phyloP scores from a whole-genome alignment of 495 filamentous ascomycete species.

The Neurospora sp. region DNA sequence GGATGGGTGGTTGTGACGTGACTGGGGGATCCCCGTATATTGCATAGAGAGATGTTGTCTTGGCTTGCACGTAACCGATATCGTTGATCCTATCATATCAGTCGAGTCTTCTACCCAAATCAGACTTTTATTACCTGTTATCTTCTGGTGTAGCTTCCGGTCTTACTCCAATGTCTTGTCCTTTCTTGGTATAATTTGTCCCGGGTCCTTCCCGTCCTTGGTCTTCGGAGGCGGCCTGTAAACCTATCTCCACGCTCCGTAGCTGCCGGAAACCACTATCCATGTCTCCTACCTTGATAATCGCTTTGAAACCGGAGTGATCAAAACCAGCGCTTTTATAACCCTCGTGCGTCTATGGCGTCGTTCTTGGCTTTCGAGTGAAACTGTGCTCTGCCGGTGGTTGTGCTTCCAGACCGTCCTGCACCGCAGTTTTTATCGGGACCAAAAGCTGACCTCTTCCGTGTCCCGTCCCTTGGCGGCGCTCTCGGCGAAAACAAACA shows the following conservation, averaged over 20 bases:
- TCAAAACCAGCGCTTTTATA: neutral
- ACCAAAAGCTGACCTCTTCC: constrained; percentile 2
- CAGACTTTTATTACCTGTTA: neutral
- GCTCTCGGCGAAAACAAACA: neutral
- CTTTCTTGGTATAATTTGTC: neutral
- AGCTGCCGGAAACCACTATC: neutral
- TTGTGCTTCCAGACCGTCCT: neutral
- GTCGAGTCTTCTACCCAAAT: neutral
- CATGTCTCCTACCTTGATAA: neutral
- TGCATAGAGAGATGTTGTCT: neutral
- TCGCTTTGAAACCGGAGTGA: neutral
- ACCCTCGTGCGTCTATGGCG: neutral
- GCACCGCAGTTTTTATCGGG: neutral
- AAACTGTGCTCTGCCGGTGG: neutral
- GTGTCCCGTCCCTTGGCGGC: constrained; percentile 5
- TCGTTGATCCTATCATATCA: neutral
- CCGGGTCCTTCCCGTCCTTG: neutral
- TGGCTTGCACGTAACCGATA: neutral
- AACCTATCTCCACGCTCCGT: neutral
- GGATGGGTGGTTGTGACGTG: neutral
- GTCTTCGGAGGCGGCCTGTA: neutral
- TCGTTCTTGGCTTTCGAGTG: neutral
- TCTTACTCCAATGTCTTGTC: neutral
- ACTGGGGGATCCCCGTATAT: neutral
- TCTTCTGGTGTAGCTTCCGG: neutral